Conservation (phyloP, 2,329 filamentous ascomycete species). For the Lomentospora prolificans region DNA sequence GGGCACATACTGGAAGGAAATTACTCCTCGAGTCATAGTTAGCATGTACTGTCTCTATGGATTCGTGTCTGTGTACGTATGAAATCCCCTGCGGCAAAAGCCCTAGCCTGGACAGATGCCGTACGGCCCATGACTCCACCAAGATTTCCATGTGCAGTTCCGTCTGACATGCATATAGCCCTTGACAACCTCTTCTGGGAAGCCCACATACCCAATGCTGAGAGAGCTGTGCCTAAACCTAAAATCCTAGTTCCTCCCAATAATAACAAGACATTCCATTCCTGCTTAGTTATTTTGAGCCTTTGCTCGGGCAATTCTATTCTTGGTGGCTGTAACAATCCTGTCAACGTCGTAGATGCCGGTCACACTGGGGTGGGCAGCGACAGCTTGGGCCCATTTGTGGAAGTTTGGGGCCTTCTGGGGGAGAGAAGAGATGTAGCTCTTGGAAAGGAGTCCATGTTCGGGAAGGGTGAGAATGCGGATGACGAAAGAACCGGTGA, state of each 20-base stretch:
- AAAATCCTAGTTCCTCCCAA: neutral
- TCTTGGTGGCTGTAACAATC: slow-evolving; percentile 10
- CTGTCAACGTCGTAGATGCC: slow-evolving; percentile 1
- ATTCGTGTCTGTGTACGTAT: no score
- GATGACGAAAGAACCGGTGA: slow-evolving; percentile 58
- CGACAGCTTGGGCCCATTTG: slow-evolving; percentile 54
- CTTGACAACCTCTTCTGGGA: no score
- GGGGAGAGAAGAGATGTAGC: slow-evolving; percentile 34
- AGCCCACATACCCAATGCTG: no score
- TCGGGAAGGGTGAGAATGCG: slow-evolving; percentile 46
- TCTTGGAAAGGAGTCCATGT: slow-evolving; percentile 41
- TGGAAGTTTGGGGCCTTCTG: slow-evolving; percentile 54
- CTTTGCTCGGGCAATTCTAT: slow-evolving; percentile 4
- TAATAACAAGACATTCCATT: neutral
- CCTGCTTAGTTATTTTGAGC: neutral
- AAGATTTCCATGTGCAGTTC: no score
- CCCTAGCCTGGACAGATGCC: no score
- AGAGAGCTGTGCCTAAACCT: no score
- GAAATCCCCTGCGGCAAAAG: no score
- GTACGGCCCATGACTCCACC: no score
- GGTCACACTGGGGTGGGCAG: slow-evolving; percentile 54
- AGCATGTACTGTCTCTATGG: no score
- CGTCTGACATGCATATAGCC: no score
- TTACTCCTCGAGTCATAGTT: no score
- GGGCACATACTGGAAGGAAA: no score